Base-by-base conservation (phyloP, 768 basidiomycete genomes). In the Trametes coccinea region DNA sequence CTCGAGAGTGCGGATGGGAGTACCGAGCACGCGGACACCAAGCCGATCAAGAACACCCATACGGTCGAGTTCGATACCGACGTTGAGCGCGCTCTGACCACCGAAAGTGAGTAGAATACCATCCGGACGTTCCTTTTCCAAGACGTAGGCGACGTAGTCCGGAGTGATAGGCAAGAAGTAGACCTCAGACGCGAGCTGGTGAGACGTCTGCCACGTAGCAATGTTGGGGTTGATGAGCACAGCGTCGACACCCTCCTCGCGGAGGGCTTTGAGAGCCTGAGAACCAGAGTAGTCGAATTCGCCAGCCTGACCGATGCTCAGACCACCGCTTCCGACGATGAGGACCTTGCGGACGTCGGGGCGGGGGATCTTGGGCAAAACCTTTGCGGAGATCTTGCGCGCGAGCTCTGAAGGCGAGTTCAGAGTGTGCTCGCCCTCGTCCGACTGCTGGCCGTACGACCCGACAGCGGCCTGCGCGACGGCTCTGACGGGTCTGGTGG, bases 221-320 rank as follows among this genome's bases (percentile, higher is more conserved):
- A 98, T 98, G 73, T 99, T 98, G 49, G 97, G 97, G 75, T 98
- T 99, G 75, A 99, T 93, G 65, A 99, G 87, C 64, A 99, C 88
- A 34, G 94, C 92, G 58, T 91, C 84, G 53, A 99, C 88, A 55
- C 95, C 95, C 74, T 95, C 93, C 75, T 99, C 97, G 67, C 89
- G 86, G 54, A 99, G 87, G 14, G 97, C 97, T 75, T 99, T 98
- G 76, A 99, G 86, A 9, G 97, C 97, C 76, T 99, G 97, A 5
- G 96, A 98, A 48, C 97, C 97, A 17, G 96, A 98, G 74, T 99
- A 99, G 74, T 99, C 97, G 75, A 99, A 99, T 78, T 99, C 97
- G 74, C 97, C 97, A 4, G 97, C 97, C 75, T 99, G 97, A 31
- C 97, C 97, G 59, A 99, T 99, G 69, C 88, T 90, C 48, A 99